phyloP scores from a whole-genome alignment of 306 rosid species.

The Sicyos edulis region DNA sequence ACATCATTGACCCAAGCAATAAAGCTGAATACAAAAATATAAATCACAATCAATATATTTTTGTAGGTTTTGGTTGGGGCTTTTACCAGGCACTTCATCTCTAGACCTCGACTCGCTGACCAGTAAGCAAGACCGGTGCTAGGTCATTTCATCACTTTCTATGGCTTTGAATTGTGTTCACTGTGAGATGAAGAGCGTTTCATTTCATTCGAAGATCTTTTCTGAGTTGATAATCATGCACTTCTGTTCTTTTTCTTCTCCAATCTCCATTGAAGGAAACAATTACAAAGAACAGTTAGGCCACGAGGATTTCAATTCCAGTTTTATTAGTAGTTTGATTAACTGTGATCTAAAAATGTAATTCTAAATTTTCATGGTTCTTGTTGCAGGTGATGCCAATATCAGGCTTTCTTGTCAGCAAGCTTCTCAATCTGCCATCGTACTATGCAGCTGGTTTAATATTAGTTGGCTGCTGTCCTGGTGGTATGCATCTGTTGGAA shows the following conservation, averaged over 20 bases:
- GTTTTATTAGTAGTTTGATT: not conserved
- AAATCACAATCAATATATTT: no score
- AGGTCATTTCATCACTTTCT: not conserved
- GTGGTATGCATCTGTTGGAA: conserved; percentile 42
- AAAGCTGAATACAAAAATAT: no score
- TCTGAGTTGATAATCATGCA: not conserved
- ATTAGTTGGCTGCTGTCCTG: conserved; percentile 78
- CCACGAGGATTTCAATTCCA: not conserved
- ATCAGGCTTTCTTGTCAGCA: conserved; percentile 64
- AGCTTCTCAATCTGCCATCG: conserved; percentile 66
- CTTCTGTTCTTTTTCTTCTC: not conserved
- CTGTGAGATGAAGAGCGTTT: not conserved
- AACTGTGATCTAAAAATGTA: not conserved
- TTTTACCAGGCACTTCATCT: no score
- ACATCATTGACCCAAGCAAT: no score
- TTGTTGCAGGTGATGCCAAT: conserved; percentile 80
- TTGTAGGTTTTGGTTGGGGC: no score
- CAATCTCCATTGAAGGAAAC: not conserved
- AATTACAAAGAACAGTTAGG: not conserved
- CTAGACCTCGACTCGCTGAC: no score
- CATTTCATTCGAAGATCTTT: not conserved
- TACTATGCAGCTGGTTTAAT: conserved; percentile 86
- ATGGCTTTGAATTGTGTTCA: not conserved
- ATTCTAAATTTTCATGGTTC: conserved; percentile 9
- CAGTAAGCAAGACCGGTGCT: no score